phyloP scores from a whole-genome alignment of 106 monocot species.

The Acorus calamus region DNA sequence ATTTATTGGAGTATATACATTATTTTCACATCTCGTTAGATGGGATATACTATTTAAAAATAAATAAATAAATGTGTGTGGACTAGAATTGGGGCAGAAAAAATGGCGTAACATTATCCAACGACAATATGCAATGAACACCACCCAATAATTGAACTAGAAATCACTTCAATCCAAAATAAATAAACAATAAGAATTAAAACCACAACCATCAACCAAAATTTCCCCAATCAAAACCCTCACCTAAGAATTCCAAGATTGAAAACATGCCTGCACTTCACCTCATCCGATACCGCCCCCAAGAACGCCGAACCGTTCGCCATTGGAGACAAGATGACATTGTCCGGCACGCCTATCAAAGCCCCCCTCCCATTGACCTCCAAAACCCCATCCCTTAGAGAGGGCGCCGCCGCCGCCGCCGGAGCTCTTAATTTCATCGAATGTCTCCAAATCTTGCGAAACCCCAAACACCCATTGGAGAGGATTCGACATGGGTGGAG shows the following conservation, averaged over 20 bases:
- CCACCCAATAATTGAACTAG: no score
- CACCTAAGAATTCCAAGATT: conserved; percentile 31
- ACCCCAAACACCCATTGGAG: conserved; percentile 2
- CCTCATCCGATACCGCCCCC: conserved; percentile 18
- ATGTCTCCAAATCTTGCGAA: conserved; percentile 8
- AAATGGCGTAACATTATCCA: no score
- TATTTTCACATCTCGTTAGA: no score
- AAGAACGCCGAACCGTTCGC: conserved; percentile 12
- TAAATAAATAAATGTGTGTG: no score
- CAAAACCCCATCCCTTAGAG: conserved; percentile 19
- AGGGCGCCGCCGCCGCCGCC: conserved; percentile 3
- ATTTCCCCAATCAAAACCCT: background rate
- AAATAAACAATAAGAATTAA: background rate
- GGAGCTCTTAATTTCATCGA: conserved; percentile 8
- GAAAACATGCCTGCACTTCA: conserved; percentile 31
- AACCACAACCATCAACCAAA: background rate
- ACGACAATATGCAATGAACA: no score
- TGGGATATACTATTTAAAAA: no score
- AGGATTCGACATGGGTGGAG: background rate
- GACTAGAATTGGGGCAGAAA: no score
- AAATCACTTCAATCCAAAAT: background rate
- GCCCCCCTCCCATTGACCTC: conserved; percentile 30
- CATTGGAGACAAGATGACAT: conserved; percentile 14
- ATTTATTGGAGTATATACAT: no score
- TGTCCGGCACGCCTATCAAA: conserved; percentile 24